These are phyloP conservation scores for Dictyostelium brefeldianum DNA, from an alignment of 78 protist genomes.

Conservation along the genomic window DNA sequence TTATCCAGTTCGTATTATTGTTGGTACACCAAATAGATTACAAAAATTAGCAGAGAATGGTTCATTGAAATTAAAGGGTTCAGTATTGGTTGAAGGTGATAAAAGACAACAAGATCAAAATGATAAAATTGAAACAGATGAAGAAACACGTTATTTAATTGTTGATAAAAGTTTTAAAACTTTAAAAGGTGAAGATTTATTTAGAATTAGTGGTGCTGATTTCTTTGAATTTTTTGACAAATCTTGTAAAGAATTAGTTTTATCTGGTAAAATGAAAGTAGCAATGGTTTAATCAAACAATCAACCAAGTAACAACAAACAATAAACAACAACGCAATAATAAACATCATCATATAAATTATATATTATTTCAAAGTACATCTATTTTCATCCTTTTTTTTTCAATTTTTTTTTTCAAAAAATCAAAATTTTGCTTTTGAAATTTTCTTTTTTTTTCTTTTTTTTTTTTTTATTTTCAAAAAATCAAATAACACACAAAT, in stretches of 20 bases:
- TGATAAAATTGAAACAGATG: background rate
- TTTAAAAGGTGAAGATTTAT: constrained; percentile 27
- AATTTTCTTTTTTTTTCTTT: no score
- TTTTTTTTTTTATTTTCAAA: no score
- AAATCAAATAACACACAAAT: no score
- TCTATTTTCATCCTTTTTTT: no score
- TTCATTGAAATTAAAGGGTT: constrained; percentile 43
- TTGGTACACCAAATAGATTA: constrained; percentile 76
- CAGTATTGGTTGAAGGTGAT: constrained; percentile 15
- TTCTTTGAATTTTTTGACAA: constrained; percentile 31
- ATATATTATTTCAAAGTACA: no score
- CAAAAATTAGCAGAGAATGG: constrained; percentile 50
- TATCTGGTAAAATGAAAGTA: constrained; percentile 23
- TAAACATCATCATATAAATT: no score
- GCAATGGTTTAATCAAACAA: constrained; percentile 2
- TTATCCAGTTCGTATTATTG: constrained; percentile 31
- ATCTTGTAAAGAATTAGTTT: constrained; percentile 38
- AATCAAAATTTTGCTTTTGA: no score
- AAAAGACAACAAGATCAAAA: background rate
- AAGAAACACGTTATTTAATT: constrained; percentile 20
- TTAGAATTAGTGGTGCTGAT: constrained; percentile 10
- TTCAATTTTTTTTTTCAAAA: no score
- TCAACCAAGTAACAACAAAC: no score
- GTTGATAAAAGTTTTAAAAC: constrained; percentile 50
- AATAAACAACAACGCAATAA: no score